phyloP scores from a whole-genome alignment of 2,329 filamentous ascomycete genomes.

The Fusarium pseudonygamai region DNA sequence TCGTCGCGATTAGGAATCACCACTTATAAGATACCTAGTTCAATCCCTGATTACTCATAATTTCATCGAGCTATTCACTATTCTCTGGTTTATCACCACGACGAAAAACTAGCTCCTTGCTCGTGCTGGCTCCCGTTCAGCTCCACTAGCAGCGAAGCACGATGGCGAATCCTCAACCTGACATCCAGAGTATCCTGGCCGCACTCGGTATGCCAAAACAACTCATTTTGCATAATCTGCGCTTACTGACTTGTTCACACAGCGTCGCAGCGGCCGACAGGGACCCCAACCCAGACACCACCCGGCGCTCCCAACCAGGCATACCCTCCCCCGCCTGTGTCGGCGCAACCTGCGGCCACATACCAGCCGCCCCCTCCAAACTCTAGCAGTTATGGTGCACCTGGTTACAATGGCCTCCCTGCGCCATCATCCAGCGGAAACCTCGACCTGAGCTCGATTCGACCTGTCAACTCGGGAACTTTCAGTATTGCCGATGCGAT shows the following conservation, averaged over 20 bases:
- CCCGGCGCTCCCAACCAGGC: slow-evolving; percentile 51
- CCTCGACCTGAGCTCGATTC: slow-evolving; percentile 81
- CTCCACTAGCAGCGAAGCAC: slow-evolving; percentile 20
- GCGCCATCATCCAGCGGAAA: slow-evolving; percentile 78
- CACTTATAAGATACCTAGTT: not conserved
- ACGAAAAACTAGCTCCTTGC: slow-evolving; percentile 18
- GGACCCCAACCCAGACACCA: slow-evolving; percentile 56
- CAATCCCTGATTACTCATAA: not conserved
- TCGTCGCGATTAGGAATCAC: slow-evolving; percentile 6
- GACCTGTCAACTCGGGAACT: slow-evolving; percentile 81
- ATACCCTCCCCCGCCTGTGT: slow-evolving; percentile 51
- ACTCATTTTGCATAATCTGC: slow-evolving; percentile 7
- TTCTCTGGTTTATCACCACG: not conserved
- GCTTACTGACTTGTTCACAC: slow-evolving; percentile 36
- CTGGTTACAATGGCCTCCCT: slow-evolving; percentile 61
- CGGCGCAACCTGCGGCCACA: slow-evolving; percentile 47
- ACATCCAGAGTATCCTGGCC: slow-evolving; percentile 57
- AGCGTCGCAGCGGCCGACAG: slow-evolving; percentile 56
- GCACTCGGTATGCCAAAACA: slow-evolving; percentile 54
- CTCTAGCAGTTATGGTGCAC: slow-evolving; percentile 43
- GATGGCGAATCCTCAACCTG: slow-evolving; percentile 42
- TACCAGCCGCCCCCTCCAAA: slow-evolving; percentile 52
- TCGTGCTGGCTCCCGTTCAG: slow-evolving; percentile 16
- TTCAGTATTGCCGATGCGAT: slow-evolving; percentile 87
- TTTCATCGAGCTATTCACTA: not conserved